These are phyloP conservation scores for Noccaea bulbosa DNA, from an alignment of 345 rosid genomes.

Conservation along the genomic window DNA sequence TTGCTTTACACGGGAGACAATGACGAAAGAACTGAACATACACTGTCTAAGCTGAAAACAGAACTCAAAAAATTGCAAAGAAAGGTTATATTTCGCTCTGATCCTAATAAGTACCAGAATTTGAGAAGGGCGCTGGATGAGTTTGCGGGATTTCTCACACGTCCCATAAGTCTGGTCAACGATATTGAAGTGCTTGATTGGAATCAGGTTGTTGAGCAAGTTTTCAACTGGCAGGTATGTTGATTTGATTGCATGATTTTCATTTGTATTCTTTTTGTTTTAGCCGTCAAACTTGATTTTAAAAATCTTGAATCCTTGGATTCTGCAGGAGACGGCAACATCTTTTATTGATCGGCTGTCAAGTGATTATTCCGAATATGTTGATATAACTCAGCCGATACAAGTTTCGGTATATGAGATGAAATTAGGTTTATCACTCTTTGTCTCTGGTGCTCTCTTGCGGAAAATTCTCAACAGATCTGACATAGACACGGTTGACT, in stretches of 20 bases:
- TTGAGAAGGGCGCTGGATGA: constrained; percentile 70
- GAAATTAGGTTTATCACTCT: constrained; percentile 78
- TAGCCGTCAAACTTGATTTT: constrained; percentile 9
- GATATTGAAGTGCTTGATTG: constrained; percentile 51
- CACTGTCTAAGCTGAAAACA: constrained; percentile 55
- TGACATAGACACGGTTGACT: constrained; percentile 54
- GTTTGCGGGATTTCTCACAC: constrained; percentile 53
- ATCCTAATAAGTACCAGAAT: constrained; percentile 63
- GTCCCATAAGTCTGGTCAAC: constrained; percentile 50
- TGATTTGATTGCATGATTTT: background rate
- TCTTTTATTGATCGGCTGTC: constrained; percentile 65
- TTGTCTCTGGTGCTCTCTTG: constrained; percentile 56
- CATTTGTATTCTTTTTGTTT: constrained; percentile 7
- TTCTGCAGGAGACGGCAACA: constrained; percentile 72
- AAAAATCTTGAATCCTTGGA: constrained; percentile 33
- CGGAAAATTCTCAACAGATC: constrained; percentile 47
- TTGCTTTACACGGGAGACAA: constrained; percentile 50
- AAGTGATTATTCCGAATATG: constrained; percentile 63
- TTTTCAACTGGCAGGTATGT: constrained; percentile 85
- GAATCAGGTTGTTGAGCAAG: constrained; percentile 57
- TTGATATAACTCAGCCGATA: constrained; percentile 80
- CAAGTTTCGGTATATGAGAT: constrained; percentile 94
- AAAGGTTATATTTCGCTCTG: constrained; percentile 84
- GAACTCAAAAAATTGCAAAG: constrained; percentile 56
- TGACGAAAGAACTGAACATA: constrained; percentile 49